A percentile compares a stretch with the other conserved stretches of the same genome.
phyloP scores from a whole-genome alignment of 163 green algal genomes.

The Chlamydomonas reinhardtii region DNA sequence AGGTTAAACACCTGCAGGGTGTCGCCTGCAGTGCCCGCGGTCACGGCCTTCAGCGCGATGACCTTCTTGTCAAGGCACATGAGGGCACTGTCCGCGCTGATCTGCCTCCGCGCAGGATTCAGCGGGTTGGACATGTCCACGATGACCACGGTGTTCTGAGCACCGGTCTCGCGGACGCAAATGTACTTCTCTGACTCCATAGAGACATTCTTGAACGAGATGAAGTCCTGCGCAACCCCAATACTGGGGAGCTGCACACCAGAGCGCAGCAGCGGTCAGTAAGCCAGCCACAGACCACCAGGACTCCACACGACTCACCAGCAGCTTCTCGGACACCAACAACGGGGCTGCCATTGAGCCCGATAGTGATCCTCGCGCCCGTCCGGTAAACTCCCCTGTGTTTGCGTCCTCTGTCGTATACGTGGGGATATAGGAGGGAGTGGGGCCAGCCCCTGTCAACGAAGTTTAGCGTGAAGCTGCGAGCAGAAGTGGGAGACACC shows the following conservation, averaged over 20 bases:
- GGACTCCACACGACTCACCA: conserved; percentile 26
- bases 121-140: conserved; percentile 93
- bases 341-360: conserved; percentile 38
- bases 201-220: conserved; percentile 98
- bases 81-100: conserved; percentile 97
- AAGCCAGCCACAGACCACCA: neutral
- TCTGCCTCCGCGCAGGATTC: conserved; percentile 89
- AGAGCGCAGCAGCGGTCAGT: neutral
- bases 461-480: too few relatives aligned
- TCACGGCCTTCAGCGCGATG: conserved; percentile 94
- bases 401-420: too few relatives aligned
- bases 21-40: conserved; percentile 78
- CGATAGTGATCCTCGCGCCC: too few relatives aligned
- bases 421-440: too few relatives aligned
- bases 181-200: conserved; percentile 99
- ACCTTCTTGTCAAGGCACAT: conserved; percentile 96
- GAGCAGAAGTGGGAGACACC: too few relatives aligned
- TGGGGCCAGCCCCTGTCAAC: too few relatives aligned
- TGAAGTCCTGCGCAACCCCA: conserved; percentile 92
- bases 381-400: too few relatives aligned
- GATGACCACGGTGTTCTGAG: conserved; percentile 87
- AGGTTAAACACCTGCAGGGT: conserved; percentile 97
- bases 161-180: conserved; percentile 91
- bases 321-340: conserved; percentile 55
- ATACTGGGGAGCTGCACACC: conserved; percentile 88